Percentiles rank a stretch among this genome's conserved stretches.
phyloP scores from a whole-genome alignment of 805 yeast species.

The Lipomyces sp. region DNA sequence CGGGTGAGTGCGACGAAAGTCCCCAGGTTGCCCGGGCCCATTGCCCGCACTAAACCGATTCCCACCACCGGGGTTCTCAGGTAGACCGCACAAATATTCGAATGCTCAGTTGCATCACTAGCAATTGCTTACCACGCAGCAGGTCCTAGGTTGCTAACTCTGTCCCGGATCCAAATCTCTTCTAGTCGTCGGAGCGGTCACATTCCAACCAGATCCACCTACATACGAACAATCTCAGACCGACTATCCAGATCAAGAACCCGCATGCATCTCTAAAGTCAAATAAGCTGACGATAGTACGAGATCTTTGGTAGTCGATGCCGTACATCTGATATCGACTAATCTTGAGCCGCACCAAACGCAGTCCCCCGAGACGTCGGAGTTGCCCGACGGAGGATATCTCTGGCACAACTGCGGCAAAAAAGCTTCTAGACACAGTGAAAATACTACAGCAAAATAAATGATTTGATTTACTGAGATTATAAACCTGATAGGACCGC shows the following conservation, averaged over 20 bases:
- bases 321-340: not conserved
- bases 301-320: too few species aligned
- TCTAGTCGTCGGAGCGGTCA: too few species aligned
- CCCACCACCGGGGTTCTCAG: not conserved
- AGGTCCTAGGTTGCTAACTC: too few species aligned
- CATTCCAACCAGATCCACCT: too few species aligned
- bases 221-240: not conserved
- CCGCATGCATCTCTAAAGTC: too few species aligned
- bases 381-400: conserved; percentile 16
- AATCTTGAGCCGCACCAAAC: conserved; percentile 16
- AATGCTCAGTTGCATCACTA: not conserved
- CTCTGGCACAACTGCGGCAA: not conserved
- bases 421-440: not conserved
- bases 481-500: not conserved
- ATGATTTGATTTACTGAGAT: not conserved
- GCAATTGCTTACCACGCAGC: not conserved
- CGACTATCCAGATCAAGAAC: not conserved
- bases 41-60: not conserved
- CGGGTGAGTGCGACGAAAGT: not conserved
- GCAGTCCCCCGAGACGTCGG: conserved; percentile 24
- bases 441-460: not conserved
- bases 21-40: not conserved
- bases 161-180: too few species aligned
- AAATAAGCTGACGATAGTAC: too few species aligned
- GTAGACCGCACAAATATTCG: not conserved